Evolutionary conservation across 2,329 filamentous ascomycete genomes (phyloP).

Genomic region (Penicillium glabrum): DNA sequence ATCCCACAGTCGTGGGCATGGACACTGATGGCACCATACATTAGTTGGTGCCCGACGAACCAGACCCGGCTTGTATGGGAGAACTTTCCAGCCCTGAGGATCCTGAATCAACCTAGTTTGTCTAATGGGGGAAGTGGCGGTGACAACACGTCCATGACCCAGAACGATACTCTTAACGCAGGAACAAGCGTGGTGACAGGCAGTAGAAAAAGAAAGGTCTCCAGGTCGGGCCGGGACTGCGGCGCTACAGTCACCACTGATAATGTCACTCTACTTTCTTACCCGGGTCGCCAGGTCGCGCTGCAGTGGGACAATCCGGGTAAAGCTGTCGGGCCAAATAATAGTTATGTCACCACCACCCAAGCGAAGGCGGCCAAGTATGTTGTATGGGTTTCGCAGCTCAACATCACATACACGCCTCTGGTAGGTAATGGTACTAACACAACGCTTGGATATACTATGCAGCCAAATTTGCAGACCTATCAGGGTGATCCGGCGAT

Average conservation of each 20-base stretch:
- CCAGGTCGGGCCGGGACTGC: constrained; percentile 61
- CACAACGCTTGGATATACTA: constrained; percentile 58
- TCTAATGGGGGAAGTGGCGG: not conserved
- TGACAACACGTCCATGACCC: constrained; percentile 52
- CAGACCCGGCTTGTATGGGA: constrained; percentile 78
- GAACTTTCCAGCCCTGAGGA: constrained; percentile 72
- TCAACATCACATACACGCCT: constrained; percentile 70
- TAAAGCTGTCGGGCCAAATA: constrained; percentile 71
- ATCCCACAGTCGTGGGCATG: constrained; percentile 84
- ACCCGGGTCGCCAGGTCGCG: constrained; percentile 69
- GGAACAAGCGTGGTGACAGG: constrained; percentile 34
- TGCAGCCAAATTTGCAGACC: constrained; percentile 69
- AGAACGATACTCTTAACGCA: constrained; percentile 59
- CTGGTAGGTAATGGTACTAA: constrained; percentile 48
- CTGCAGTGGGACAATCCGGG: constrained; percentile 73
- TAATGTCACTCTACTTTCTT: constrained; percentile 68
- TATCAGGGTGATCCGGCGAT: constrained; percentile 67
- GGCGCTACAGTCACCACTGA: constrained; percentile 66
- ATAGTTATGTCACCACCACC: constrained; percentile 71
- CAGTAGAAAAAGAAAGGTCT: constrained; percentile 43
- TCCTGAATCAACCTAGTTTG: constrained; percentile 76
- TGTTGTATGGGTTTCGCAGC: constrained; percentile 74
- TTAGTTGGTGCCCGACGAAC: constrained; percentile 70
- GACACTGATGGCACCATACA: constrained; percentile 78
- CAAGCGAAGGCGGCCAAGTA: constrained; percentile 60